Evolutionary conservation across 1,139 yeast genomes (phyloP).

Genomic region (Nakaseomyces sp.): DNA sequence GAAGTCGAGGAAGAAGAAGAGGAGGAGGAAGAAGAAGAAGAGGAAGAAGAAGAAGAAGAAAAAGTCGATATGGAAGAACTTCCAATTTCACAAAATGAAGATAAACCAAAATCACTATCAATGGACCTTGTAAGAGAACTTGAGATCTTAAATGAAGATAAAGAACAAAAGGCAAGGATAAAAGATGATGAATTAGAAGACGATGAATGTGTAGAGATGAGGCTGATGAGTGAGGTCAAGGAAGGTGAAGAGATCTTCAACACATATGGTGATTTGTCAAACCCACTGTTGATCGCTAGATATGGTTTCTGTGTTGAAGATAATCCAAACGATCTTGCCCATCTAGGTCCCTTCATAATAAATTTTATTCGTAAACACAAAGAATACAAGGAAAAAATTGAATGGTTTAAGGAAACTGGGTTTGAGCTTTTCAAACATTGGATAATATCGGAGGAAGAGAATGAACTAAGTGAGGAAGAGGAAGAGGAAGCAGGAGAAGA

Average conservation of each 20-base stretch:
- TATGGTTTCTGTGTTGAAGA: conserved; percentile 62
- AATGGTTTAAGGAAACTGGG: conserved; percentile 5
- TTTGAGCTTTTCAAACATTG: background rate
- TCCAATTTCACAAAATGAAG: too few species aligned
- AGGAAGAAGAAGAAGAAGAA: conserved; percentile 15
- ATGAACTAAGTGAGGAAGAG: conserved; percentile 6
- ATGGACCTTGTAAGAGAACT: background rate
- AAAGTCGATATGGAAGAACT: background rate
- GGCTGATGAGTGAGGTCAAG: conserved; percentile 36
- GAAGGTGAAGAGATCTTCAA: conserved; percentile 59
- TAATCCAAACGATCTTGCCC: conserved; percentile 51
- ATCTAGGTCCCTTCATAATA: conserved; percentile 35
- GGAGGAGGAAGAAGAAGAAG: conserved; percentile 18
- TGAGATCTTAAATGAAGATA: conserved; percentile 16
- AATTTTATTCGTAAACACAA: conserved; percentile 14
- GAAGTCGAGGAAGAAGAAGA: conserved; percentile 20
- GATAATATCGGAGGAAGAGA: conserved; percentile 5
- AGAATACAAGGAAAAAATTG: conserved; percentile 8
- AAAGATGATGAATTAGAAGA: conserved; percentile 35
- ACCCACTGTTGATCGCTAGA: conserved; percentile 56
- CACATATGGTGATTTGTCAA: conserved; percentile 67
- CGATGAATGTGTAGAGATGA: conserved; percentile 51
- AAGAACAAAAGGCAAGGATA: conserved; percentile 12
- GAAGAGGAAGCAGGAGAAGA: conserved; percentile 5
- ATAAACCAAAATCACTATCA: conserved; percentile 13